phyloP scores from a whole-genome alignment of 495 filamentous ascomycete species.

The Staphylotrichum tortipilum region DNA sequence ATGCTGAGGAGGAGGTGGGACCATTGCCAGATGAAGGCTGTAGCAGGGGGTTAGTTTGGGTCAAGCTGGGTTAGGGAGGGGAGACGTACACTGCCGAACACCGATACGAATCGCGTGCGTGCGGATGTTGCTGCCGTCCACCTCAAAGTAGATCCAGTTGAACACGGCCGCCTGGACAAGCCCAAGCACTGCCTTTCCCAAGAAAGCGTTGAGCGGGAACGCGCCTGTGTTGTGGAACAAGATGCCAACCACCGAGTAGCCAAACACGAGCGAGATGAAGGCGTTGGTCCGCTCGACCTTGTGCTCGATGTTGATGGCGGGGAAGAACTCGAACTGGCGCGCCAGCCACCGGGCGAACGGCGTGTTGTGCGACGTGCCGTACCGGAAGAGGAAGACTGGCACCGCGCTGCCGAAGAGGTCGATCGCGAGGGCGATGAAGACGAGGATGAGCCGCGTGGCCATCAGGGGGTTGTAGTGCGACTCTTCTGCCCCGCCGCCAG shows the following conservation, averaged over 20 bases:
- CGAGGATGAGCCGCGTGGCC: not conserved
- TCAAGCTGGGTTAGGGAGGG: not conserved
- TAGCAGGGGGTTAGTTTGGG: not conserved
- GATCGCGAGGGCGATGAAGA: not conserved
- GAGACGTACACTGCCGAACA: not conserved
- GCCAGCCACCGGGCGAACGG: not conserved
- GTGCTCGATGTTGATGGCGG: not conserved
- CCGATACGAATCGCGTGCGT: not conserved
- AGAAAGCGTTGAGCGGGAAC: not conserved
- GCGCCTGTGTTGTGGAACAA: not conserved
- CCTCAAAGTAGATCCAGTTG: not conserved
- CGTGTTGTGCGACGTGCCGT: not conserved
- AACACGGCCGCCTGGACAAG: not conserved
- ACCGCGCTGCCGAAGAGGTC: not conserved
- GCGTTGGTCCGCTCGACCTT: not conserved
- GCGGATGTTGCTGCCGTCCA: not conserved
- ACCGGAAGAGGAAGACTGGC: not conserved
- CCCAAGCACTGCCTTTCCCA: not conserved
- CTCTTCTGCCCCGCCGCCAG: not conserved
- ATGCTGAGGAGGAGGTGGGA: not conserved
- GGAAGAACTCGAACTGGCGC: not conserved
- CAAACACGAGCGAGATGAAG: not conserved
- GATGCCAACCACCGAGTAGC: not conserved
- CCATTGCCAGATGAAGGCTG: not conserved
- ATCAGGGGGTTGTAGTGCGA: not conserved